phyloP scores from a whole-genome alignment of 2,329 filamentous ascomycete genomes.

The Thelonectria olida region DNA sequence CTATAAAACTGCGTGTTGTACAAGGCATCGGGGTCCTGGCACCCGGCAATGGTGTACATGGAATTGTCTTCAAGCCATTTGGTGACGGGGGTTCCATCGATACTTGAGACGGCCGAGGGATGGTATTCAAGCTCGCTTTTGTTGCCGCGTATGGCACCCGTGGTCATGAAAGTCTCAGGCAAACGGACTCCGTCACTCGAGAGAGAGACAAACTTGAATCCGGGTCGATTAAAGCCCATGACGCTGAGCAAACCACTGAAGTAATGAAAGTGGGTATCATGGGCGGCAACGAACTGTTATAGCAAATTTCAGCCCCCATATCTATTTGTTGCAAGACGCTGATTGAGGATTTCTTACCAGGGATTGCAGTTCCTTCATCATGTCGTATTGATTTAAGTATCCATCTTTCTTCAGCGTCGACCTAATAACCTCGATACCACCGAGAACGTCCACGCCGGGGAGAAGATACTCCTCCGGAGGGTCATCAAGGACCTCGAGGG shows the following conservation, averaged over 20 bases:
- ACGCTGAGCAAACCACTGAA: conserved; percentile 27
- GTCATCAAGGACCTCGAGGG: conserved; percentile 34
- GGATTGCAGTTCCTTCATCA: conserved; percentile 34
- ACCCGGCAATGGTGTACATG: background rate
- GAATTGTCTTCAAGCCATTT: conserved; percentile 37
- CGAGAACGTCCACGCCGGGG: conserved; percentile 34
- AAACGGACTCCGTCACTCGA: conserved; percentile 28
- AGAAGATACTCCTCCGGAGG: conserved; percentile 36
- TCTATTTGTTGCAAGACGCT: background rate
- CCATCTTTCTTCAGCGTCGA: conserved; percentile 26
- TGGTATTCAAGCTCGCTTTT: conserved; percentile 24
- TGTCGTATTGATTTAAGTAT: conserved; percentile 35
- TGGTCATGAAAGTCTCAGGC: conserved; percentile 29
- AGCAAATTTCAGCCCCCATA: background rate
- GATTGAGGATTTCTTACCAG: conserved; percentile 21
- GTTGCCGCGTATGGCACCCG: conserved; percentile 19
- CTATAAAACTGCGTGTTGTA: background rate
- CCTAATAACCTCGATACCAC: conserved; percentile 29
- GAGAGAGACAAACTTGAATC: conserved; percentile 25
- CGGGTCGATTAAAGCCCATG: conserved; percentile 24
- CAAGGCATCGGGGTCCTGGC: conserved; percentile 9
- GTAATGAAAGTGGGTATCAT: conserved; percentile 36
- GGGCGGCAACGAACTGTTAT: conserved; percentile 30
- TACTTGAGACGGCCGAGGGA: conserved; percentile 31
- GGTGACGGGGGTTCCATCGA: conserved; percentile 27